phyloP scores from a whole-genome alignment of 345 rosid genomes.

The Moringa oleifera region DNA sequence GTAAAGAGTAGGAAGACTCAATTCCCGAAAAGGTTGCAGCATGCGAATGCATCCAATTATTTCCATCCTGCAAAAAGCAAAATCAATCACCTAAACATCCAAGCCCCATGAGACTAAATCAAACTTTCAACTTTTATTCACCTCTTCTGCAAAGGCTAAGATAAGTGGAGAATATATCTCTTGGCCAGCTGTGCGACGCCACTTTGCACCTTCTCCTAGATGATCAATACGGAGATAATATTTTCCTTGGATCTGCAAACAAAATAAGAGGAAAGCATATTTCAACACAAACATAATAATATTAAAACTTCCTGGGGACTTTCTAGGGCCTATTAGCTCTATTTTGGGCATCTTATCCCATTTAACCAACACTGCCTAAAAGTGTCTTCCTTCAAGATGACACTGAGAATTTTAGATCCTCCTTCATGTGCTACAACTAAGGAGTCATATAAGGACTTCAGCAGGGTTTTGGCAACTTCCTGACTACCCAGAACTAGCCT shows the following conservation, averaged over 20 bases:
- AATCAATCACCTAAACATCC: slow-evolving; percentile 7
- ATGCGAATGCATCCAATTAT: slow-evolving; percentile 48
- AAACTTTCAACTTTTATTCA: slow-evolving; percentile 11
- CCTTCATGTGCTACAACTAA: no score
- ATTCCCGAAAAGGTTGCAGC: slow-evolving; percentile 54
- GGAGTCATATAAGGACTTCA: no score
- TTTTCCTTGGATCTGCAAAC: slow-evolving; percentile 76
- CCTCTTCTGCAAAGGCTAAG: slow-evolving; percentile 84
- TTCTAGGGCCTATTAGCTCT: no score
- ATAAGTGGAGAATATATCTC: slow-evolving; percentile 90
- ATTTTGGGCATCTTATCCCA: no score
- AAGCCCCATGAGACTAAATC: neutral
- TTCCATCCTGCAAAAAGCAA: slow-evolving; percentile 54
- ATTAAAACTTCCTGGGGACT: no score
- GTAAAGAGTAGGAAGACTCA: slow-evolving; percentile 69
- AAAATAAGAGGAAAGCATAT: no score
- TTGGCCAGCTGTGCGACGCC: slow-evolving; percentile 87
- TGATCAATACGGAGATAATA: slow-evolving; percentile 60
- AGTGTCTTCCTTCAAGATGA: no score
- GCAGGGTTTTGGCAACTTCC: no score
- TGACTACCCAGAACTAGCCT: no score
- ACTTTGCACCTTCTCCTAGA: slow-evolving; percentile 82
- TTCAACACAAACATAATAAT: no score
- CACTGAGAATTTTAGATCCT: no score
- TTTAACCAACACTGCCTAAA: no score